Percentiles rank a stretch among this genome's conserved stretches.
These are phyloP conservation scores for Claviceps purpurea DNA, from an alignment of 2,329 filamentous ascomycete genomes.

Conservation along the genomic window DNA sequence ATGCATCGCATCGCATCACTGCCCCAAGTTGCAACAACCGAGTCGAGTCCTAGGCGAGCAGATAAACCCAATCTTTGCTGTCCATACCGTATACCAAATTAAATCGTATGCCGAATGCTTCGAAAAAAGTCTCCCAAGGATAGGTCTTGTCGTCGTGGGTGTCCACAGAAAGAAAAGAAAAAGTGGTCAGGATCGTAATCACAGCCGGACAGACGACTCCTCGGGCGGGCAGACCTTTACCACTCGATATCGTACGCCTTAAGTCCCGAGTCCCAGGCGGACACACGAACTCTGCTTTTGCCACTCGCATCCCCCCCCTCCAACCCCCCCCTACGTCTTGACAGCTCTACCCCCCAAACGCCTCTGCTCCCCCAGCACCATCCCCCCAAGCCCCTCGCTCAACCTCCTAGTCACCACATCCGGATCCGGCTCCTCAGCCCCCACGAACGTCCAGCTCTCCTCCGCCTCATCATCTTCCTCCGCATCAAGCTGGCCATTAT, in stretches of 20 bases:
- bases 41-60: too few relatives aligned
- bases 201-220: too few relatives aligned
- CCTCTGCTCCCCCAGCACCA: constrained; percentile 10
- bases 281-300: background rate
- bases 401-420: constrained; percentile 28
- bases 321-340: background rate
- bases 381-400: constrained; percentile 19
- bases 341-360: constrained; percentile 12
- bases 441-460: constrained; percentile 87
- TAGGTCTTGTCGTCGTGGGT: background rate
- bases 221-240: too few relatives aligned
- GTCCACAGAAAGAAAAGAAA: background rate
- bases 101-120: background rate
- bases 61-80: background rate
- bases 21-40: too few relatives aligned
- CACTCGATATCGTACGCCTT: too few relatives aligned
- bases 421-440: constrained; percentile 35
- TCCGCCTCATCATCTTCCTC: constrained; percentile 47
- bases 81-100: background rate
- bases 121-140: background rate
- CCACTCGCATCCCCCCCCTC: background rate
- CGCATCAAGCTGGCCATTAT: constrained; percentile 28
- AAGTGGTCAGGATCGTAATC: background rate
- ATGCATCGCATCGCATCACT: too few relatives aligned
- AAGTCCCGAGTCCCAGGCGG: too few relatives aligned